A percentile compares a stretch with the other conserved stretches of the same genome.
Conservation (phyloP, 73 alveolate species). For the Diophrys appendiculata region DNA sequence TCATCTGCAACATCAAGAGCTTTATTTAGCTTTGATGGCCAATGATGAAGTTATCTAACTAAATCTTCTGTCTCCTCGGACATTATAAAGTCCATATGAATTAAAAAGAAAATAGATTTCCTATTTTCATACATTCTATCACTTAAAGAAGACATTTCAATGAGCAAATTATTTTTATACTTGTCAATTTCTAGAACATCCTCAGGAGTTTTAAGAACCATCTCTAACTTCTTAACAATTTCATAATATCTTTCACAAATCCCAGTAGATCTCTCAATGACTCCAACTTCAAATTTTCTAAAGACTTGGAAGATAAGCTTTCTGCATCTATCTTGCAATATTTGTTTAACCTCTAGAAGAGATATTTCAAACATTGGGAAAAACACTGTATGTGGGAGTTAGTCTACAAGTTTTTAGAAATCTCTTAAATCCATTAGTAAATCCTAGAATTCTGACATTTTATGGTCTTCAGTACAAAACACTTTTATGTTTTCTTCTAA, state of each 20-base stretch:
- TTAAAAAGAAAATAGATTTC: constrained; percentile 33
- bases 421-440: constrained; percentile 35
- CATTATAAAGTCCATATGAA: constrained; percentile 40
- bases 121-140: constrained; percentile 56
- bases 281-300: constrained; percentile 30
- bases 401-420: constrained; percentile 16
- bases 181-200: constrained; percentile 60
- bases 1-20: constrained; percentile 46
- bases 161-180: constrained; percentile 45
- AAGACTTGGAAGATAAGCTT: constrained; percentile 14
- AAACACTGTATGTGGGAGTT: constrained; percentile 45
- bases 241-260: constrained; percentile 38
- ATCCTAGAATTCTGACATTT: constrained; percentile 26
- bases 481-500: constrained; percentile 21
- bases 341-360: constrained; percentile 17
- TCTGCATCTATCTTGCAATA: constrained; percentile 26
- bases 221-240: constrained; percentile 36
- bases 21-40: constrained; percentile 40
- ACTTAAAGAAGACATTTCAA: constrained; percentile 38
- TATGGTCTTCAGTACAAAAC: constrained; percentile 23
- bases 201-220: constrained; percentile 43
- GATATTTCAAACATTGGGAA: constrained; percentile 59
- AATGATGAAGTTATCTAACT: constrained; percentile 35
- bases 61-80: constrained; percentile 43
- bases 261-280: constrained; percentile 18